Evolutionary conservation across 495 filamentous ascomycete genomes (phyloP).

Genomic region (Hypomontagnella monticulosa): DNA sequence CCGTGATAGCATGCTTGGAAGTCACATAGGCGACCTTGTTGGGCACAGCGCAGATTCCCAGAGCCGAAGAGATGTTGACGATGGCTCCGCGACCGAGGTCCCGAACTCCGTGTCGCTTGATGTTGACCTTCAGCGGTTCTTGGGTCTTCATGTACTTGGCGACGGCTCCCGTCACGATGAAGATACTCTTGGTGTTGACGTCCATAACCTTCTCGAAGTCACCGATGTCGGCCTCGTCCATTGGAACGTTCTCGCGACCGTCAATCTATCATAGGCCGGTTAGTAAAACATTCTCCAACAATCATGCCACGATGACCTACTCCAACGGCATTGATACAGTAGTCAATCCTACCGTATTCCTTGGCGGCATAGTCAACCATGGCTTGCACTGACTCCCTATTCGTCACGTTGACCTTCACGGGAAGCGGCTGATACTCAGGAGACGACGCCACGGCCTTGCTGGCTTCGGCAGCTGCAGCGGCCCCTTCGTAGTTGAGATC

Average conservation of each 20-base stretch:
- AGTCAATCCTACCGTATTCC: constrained; percentile 36
- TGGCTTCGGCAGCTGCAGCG: constrained; percentile 34
- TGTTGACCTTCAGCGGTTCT: constrained; percentile 38
- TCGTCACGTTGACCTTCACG: constrained; percentile 47
- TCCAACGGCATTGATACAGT: constrained; percentile 19
- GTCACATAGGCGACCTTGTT: constrained; percentile 32
- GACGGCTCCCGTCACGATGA: constrained; percentile 48
- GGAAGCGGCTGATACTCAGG: constrained; percentile 36
- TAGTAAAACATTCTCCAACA: too few relatives aligned
- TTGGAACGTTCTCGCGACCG: constrained; percentile 23
- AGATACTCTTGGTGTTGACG: constrained; percentile 48
- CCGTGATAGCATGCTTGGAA: constrained; percentile 42
- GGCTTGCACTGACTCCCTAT: constrained; percentile 43
- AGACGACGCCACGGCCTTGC: constrained; percentile 40
- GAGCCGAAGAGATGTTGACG: constrained; percentile 39
- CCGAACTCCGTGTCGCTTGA: constrained; percentile 28
- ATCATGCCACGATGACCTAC: background rate
- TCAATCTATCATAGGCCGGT: constrained; percentile 35
- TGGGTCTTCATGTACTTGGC: constrained; percentile 51
- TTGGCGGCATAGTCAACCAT: constrained; percentile 41
- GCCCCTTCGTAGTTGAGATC: constrained; percentile 47
- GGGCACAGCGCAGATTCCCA: constrained; percentile 22
- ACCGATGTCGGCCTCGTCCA: constrained; percentile 39
- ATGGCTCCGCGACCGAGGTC: constrained; percentile 41
- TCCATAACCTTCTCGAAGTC: constrained; percentile 45